Evolutionary conservation across 1,139 yeast genomes (phyloP), one percentile per base, ranked within the genome.

Genomic region (Protomyces macrosporus): DNA sequence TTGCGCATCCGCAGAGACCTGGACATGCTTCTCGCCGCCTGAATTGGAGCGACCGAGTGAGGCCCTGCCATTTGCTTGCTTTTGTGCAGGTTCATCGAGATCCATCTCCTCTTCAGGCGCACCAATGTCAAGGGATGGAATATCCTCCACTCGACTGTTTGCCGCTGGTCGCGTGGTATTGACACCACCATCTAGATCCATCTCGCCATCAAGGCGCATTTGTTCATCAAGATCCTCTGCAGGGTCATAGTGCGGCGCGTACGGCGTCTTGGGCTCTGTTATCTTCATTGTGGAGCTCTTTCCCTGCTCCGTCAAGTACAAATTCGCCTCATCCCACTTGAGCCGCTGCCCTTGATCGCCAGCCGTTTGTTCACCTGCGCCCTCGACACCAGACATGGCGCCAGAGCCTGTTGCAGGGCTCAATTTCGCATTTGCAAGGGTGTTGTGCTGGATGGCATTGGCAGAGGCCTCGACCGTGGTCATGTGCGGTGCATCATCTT

Each of bases 201-300:
- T 87, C 14, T 88, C 90, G 32, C 85, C 72, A 14, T 80, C 75
- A 67, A 84, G 79, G 45, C 75, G 79, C 16, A 78, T 82, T 42
- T 80, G 73, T 10, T 74, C 87, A 9, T 81, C 86, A 50, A 86
- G 93, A 73, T 91, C 95, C 69, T 91, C 97, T 10, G 84, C 82
- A 2, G 95, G 95, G 70, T 89, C 88, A 53, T 89, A 88, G 0
- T 97, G 96, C 30, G 96, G 96, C 72, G 89, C 96, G 73, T 88
- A 93, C 2, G 98, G 98, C 1, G 98, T 93, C 78, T 93, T 93
- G 45, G 98, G 98, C 75, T 93, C 98, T 71, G 90, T 96, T 60
- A 93, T 90, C 74, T 84, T 83, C 91, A 87, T 87, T 53, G 89
- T 86, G 40, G 91, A 83, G 37, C 81, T 76, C 73, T 86, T 84